Evolutionary conservation across 139 green algal species (phyloP).

Genomic region (Trebouxia sp.): DNA sequence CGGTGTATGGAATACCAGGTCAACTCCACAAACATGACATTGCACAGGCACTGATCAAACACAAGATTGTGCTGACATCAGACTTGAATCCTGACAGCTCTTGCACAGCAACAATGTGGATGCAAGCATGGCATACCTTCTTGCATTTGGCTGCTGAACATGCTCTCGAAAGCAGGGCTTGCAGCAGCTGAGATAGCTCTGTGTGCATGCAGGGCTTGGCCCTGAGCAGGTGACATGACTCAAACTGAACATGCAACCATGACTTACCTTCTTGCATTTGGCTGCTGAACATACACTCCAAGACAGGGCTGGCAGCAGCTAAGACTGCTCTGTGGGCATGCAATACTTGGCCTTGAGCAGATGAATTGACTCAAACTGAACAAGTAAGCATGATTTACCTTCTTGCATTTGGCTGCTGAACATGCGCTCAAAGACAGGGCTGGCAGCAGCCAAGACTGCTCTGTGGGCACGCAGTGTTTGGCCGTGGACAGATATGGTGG

Average conservation of each 20-base stretch:
- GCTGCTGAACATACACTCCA: not conserved
- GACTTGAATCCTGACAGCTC: too few species aligned
- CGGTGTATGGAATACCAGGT: too few species aligned
- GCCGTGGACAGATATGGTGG: not conserved
- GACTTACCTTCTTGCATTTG: conserved; percentile 6
- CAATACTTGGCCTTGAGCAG: not conserved
- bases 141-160: not conserved
- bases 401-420: conserved; percentile 24
- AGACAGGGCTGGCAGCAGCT: not conserved
- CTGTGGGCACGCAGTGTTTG: not conserved
- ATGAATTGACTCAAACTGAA: not conserved
- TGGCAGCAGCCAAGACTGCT: not conserved
- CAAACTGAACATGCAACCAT: not conserved
- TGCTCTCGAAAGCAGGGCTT: not conserved
- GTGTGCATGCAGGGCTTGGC: not conserved
- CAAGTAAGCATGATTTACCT: not conserved
- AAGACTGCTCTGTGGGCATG: not conserved
- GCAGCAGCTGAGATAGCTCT: not conserved
- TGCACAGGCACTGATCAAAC: too few species aligned
- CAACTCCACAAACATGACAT: too few species aligned
- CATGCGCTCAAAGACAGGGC: conserved; percentile 26
- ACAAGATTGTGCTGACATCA: too few species aligned
- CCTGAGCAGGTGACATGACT: not conserved
- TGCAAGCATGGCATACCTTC: not conserved
- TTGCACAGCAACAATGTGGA: too few species aligned